Base-by-base conservation (phyloP, 441 rosid species). In the Breynia disticha region DNA sequence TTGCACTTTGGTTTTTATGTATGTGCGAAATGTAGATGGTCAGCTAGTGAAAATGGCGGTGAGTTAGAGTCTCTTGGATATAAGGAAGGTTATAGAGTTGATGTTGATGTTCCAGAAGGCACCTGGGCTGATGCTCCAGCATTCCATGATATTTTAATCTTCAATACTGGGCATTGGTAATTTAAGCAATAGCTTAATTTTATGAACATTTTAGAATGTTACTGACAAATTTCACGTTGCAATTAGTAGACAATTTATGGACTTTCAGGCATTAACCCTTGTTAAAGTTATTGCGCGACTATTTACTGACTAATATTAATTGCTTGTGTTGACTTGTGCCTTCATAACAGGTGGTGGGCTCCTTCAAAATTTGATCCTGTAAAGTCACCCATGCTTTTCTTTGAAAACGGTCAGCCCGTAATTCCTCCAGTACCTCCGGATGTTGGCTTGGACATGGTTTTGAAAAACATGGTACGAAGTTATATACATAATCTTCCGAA, bases 141-240 rank as follows among this genome's bases (percentile, higher is more conserved):
- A 53, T 88, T 91, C 72, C 97, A 88, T 54, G 80, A 82, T 67
- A 72, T 88, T 73, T 68, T 88, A 16, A 65, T 93, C 66, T 61
- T 88, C 37, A 93, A 79, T 76, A 93, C 96, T 0, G 98, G 98
- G 46, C 97, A 93, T 59, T 93, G 98, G 98, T 88, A 78, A 62
- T 22, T 41, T 0, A 28, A 28, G 35, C 8, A 28, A 28, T 28
- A 2, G 3, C 32, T 24, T 24, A 24, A 24, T 24, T 28, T 28
- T 28, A 9, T 28, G 8, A 7, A 24, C 7, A 24, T 2, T 24
- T 3, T 24, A 7, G 32, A 24, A 3, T 24, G 32, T 7, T 24
- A 24, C 7, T 24, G 32, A 24, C 32, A 24, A 24, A 2, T 24
- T 7, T 24, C 3, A 24, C 7, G 32, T 3, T 24, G 32, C 3